These are phyloP conservation scores for Lavandula angustifolia DNA, from an alignment of 257 asterid genomes.

Conservation along the genomic window DNA sequence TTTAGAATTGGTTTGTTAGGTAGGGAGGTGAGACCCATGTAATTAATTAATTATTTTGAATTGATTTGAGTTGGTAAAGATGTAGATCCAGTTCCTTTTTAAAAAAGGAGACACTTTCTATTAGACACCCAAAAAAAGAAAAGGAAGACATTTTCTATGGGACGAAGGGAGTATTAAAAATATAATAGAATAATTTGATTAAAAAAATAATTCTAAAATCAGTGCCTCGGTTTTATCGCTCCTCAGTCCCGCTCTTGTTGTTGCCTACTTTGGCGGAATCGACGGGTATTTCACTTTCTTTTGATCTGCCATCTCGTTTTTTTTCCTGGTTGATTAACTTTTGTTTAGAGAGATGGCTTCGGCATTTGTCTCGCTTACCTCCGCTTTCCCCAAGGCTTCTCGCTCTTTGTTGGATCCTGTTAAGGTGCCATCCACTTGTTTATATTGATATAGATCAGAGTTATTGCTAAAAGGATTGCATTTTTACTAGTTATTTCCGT, in stretches of 20 bases:
- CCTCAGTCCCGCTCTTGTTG: neutral
- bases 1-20: too few species aligned
- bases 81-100: too few species aligned
- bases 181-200: too few species aligned
- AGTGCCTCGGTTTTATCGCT: conserved; percentile 16
- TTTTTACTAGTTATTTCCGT: conserved; percentile 8
- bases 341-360: conserved; percentile 49
- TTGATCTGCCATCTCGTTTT: neutral
- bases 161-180: too few species aligned
- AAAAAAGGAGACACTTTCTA: too few species aligned
- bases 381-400: conserved; percentile 38
- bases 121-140: too few species aligned
- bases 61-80: too few species aligned
- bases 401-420: conserved; percentile 37
- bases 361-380: conserved; percentile 45
- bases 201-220: too few species aligned
- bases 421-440: conserved; percentile 35
- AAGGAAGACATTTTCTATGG: too few species aligned
- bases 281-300: neutral
- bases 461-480: neutral
- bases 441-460: neutral
- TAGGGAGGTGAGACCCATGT: too few species aligned
- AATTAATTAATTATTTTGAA: too few species aligned
- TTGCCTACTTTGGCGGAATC: neutral
- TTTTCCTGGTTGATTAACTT: neutral